Percentiles rank a stretch among this genome's conserved stretches.
Conservation (phyloP, 257 asterid species). For the Coffea eugenioides region DNA sequence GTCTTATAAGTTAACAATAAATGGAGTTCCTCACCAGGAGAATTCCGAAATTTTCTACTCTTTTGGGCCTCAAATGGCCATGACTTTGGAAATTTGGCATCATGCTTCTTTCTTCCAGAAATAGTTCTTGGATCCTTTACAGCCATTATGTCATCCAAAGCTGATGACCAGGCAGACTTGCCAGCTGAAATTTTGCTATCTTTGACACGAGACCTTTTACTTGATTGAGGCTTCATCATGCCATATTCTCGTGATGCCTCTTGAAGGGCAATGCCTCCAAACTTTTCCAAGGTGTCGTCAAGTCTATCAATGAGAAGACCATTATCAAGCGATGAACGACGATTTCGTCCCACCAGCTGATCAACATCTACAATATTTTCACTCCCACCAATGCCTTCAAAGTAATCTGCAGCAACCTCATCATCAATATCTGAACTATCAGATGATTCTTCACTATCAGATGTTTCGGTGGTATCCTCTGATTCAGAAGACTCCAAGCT, state of each 20-base stretch:
- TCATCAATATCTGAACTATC: conserved; percentile 77
- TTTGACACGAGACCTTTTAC: conserved; percentile 35
- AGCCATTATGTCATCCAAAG: conserved; percentile 57
- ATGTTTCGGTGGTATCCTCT: conserved; percentile 47
- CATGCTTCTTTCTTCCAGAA: conserved; percentile 76
- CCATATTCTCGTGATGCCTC: conserved; percentile 83
- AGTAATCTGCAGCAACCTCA: conserved; percentile 85
- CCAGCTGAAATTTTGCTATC: conserved; percentile 31
- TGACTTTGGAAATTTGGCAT: conserved; percentile 49
- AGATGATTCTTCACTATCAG: conserved; percentile 49
- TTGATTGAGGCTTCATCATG: conserved; percentile 38
- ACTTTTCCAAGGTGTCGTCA: conserved; percentile 51
- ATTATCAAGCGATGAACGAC: conserved; percentile 36
- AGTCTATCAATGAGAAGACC: conserved; percentile 36
- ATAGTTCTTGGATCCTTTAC: conserved; percentile 70
- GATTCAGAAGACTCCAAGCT: conserved; percentile 49
- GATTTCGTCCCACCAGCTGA: conserved; percentile 47
- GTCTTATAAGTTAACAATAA: no score
- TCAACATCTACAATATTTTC: conserved; percentile 44
- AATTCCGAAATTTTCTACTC: conserved; percentile 49
- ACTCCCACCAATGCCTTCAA: conserved; percentile 74
- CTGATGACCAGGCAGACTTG: conserved; percentile 34
- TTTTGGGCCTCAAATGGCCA: conserved; percentile 67
- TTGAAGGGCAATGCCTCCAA: conserved; percentile 79
- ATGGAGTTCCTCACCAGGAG: conserved; percentile 45